Evolutionary conservation across 148 eudicot genomes (phyloP), one percentile per base, ranked within the genome.

Genomic region (Heliosperma pusillum): DNA sequence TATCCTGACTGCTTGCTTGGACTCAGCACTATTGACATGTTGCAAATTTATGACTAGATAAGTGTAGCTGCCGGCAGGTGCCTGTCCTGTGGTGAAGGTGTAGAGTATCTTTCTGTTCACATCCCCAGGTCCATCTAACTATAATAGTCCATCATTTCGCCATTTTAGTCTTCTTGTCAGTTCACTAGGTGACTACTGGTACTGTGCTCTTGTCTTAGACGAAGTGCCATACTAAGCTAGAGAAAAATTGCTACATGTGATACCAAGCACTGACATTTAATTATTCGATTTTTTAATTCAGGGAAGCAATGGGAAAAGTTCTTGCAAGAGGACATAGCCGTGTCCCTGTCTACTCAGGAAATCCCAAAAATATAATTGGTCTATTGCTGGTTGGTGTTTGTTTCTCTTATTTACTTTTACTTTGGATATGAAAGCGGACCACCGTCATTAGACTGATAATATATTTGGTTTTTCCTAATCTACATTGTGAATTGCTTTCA

Each of bases 251-350:
- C 62, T 58, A n/a, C 22, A 0, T 58, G 62, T 58, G 62, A 58
- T 24, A 12, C 30, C 1, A 2, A 13, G 21, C 69, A 66, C 45
- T 24, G 21, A 7, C 2, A 16, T 58, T 29, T 66, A 55, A 52
- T 58, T 20, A 11, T 71, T 63, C 64, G 1, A 74, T 44, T 71
- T 59, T 5, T 16, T 59, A 45, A 73, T 40, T 26, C 81, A 93
- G 97, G 98, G 97, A 93, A 81, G 90, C 90, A 67, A 86, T 93
- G 90, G 98, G 97, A 58, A 93, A 87, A 79, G 85, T 93, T 80
- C 97, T 93, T 74, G 94, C 97, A 26, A 85, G 91, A 40, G 98
- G 98, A 36, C 98, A 93, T 80, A 93, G 98, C 70, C 98, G 97
- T 44, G 89, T 93, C 73, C 98, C 98, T 62, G 93, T 93, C 56